Conservation (phyloP, 2,329 filamentous ascomycete species). For the Geosmithia flava region DNA sequence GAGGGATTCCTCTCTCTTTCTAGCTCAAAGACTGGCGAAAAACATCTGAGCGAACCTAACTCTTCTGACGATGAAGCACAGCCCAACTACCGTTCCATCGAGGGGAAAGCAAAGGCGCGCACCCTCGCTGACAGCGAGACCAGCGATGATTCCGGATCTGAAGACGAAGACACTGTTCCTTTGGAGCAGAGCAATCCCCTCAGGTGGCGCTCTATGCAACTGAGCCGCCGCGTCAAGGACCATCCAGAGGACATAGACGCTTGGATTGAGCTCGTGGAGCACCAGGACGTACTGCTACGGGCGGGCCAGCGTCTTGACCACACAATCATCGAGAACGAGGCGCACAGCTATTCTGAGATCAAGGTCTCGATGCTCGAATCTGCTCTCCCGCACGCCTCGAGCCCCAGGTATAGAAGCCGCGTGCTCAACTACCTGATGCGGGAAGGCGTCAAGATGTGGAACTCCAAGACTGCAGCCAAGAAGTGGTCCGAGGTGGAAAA, state of each 20-base stretch:
- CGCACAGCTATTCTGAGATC: slow-evolving; percentile 60
- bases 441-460: slow-evolving; percentile 67
- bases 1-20: slow-evolving; percentile 35
- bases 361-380: slow-evolving; percentile 71
- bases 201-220: slow-evolving; percentile 42
- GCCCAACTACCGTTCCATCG: slow-evolving; percentile 53
- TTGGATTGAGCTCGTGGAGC: slow-evolving; percentile 69
- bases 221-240: slow-evolving; percentile 52
- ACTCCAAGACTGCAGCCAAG: slow-evolving; percentile 41
- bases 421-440: slow-evolving; percentile 59
- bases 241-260: slow-evolving; percentile 53
- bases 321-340: slow-evolving; percentile 44
- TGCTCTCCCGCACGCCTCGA: slow-evolving; percentile 47
- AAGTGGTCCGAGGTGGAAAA: slow-evolving; percentile 48
- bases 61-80: slow-evolving; percentile 28
- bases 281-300: slow-evolving; percentile 59
- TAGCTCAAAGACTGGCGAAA: slow-evolving; percentile 28
- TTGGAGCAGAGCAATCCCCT: slow-evolving; percentile 28
- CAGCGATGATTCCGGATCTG: slow-evolving; percentile 36
- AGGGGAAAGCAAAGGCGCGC: slow-evolving; percentile 42
- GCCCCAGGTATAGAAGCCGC: slow-evolving; percentile 35
- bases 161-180: slow-evolving; percentile 19
- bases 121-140: slow-evolving; percentile 28
- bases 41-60: slow-evolving; percentile 13
- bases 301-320: slow-evolving; percentile 29